Evolutionary conservation across 176 grass and related monocot genomes (phyloP).

Genomic region (Canna indica): DNA sequence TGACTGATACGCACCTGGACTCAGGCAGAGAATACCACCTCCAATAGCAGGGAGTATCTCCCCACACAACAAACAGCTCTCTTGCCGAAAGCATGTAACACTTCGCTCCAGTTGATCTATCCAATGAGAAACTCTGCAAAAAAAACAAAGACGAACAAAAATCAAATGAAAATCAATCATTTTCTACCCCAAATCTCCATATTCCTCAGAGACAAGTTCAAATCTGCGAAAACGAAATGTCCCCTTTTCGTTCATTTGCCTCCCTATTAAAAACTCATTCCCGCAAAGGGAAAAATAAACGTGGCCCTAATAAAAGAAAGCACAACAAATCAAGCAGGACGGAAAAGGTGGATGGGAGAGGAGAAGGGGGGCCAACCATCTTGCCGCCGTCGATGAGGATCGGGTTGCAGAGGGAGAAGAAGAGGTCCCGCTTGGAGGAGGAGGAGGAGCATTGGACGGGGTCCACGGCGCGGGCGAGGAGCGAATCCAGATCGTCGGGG

Average conservation of each 20-base stretch:
- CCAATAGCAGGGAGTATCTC: slow-evolving; percentile 35
- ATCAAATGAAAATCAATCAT: neutral
- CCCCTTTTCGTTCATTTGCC: too few species aligned
- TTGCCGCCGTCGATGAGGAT: slow-evolving; percentile 62
- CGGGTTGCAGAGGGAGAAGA: slow-evolving; percentile 46
- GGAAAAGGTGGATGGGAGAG: neutral
- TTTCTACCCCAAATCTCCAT: neutral
- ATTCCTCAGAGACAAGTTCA: too few species aligned
- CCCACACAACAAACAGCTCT: slow-evolving; percentile 49
- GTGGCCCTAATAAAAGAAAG: neutral
- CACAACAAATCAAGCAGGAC: neutral
- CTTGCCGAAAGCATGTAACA: slow-evolving; percentile 80
- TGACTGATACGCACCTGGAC: slow-evolving; percentile 32
- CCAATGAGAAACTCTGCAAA: slow-evolving; percentile 57
- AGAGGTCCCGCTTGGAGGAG: slow-evolving; percentile 61
- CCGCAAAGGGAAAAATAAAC: too few species aligned
- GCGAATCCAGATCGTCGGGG: slow-evolving; percentile 34
- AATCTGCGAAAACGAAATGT: too few species aligned
- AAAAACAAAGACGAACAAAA: neutral
- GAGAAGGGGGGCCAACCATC: slow-evolving; percentile 27
- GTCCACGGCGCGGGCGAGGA: slow-evolving; percentile 39
- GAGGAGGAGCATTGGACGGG: slow-evolving; percentile 13
- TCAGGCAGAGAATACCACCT: slow-evolving; percentile 38
- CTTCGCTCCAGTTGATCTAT: slow-evolving; percentile 49
- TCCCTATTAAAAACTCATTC: too few species aligned